Conservation (phyloP, 2,329 filamentous ascomycete species). For the Fusarium sp. region DNA sequence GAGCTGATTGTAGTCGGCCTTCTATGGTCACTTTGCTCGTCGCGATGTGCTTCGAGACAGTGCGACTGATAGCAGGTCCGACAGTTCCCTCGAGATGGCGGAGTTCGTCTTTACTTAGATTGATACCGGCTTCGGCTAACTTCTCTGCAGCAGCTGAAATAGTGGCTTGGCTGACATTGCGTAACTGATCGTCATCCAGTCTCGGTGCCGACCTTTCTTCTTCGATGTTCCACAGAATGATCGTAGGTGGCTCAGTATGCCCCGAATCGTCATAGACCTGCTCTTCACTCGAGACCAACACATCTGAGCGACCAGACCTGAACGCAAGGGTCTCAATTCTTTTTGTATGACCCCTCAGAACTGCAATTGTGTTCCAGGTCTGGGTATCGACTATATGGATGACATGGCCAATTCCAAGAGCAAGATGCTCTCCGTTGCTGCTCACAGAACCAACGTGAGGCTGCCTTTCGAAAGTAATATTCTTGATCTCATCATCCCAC, state of each 20-base stretch:
- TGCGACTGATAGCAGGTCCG: background rate
- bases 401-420: background rate
- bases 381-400: conserved; percentile 16
- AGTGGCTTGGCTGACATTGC: background rate
- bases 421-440: background rate
- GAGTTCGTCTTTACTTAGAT: background rate
- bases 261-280: background rate
- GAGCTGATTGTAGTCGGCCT: background rate
- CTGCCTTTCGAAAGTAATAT: background rate
- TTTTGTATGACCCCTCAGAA: conserved; percentile 16
- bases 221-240: conserved; percentile 17
- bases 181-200: background rate
- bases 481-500: conserved; percentile 13
- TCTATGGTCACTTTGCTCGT: background rate
- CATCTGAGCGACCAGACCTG: background rate
- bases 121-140: background rate
- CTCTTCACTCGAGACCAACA: conserved; percentile 1
- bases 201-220: background rate
- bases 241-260: background rate
- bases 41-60: background rate
- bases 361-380: background rate
- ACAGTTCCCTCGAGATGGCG: background rate
- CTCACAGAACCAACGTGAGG: conserved; percentile 5
- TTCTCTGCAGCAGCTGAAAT: background rate
- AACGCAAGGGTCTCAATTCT: background rate